Evolutionary conservation across 768 basidiomycete species (phyloP).

Genomic region (Mycena sanguinolenta): DNA sequence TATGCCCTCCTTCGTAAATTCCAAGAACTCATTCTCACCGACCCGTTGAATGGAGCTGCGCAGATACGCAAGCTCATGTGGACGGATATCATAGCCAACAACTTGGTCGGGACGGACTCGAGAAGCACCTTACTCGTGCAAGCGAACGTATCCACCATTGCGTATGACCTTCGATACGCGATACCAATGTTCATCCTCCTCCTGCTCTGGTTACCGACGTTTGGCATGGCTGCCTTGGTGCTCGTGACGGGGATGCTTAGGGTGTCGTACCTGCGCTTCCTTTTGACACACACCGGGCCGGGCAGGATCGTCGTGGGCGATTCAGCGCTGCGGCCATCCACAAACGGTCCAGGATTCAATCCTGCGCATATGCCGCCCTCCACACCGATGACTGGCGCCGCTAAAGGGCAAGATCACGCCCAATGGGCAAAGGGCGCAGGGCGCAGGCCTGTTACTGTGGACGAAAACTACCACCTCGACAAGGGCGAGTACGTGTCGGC

Average conservation of each 20-base stretch:
- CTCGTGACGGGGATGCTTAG: slow-evolving; percentile 26
- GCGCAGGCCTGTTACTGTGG: slow-evolving; percentile 7
- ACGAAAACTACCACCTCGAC: neutral
- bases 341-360: neutral
- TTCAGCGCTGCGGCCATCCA: slow-evolving; percentile 27
- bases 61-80: slow-evolving; percentile 37
- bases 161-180: slow-evolving; percentile 34
- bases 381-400: neutral
- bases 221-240: slow-evolving; percentile 24
- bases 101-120: slow-evolving; percentile 28
- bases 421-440: slow-evolving; percentile 12
- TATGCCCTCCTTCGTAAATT: slow-evolving; percentile 31
- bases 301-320: slow-evolving; percentile 32
- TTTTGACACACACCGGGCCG: slow-evolving; percentile 39
- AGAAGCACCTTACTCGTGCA: slow-evolving; percentile 19
- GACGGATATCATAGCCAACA: slow-evolving; percentile 39
- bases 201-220: slow-evolving; percentile 29
- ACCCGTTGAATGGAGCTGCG: slow-evolving; percentile 32
- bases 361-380: neutral
- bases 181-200: slow-evolving; percentile 34
- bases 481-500: slow-evolving; percentile 4
- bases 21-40: slow-evolving; percentile 28
- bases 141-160: slow-evolving; percentile 16
- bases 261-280: slow-evolving; percentile 28
- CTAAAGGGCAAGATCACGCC: neutral